Evolutionary conservation across 78 protist genomes (phyloP).

Genomic region (Tieghemostelium lacteum): DNA sequence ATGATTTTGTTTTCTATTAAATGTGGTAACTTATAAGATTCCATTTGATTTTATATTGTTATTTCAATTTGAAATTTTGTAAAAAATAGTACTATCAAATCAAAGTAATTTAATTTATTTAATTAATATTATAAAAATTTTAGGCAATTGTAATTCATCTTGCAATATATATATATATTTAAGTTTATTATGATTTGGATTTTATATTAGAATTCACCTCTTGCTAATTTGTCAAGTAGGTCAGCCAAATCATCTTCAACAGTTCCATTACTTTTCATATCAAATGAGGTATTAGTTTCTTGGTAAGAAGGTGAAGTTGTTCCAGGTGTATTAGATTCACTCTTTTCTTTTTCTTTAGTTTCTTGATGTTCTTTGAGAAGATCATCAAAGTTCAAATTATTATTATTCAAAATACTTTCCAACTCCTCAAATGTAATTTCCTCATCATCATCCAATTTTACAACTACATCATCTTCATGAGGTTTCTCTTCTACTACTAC

Average conservation of each 20-base stretch:
- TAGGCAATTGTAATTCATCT: background rate
- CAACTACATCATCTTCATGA: background rate
- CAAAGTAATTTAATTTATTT: no score
- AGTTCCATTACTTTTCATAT: background rate
- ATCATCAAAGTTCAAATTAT: conserved; percentile 54
- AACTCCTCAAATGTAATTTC: conserved; percentile 54
- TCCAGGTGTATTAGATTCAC: conserved; percentile 6
- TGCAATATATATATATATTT: no score
- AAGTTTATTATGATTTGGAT: no score
- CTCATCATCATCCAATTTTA: background rate
- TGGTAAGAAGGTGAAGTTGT: background rate
- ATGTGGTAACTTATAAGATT: no score
- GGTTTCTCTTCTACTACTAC: background rate
- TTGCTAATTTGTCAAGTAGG: conserved; percentile 14
- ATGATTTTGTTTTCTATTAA: no score
- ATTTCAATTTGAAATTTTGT: no score
- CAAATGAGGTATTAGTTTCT: background rate
- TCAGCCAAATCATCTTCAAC: conserved; percentile 18
- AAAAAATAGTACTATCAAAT: no score
- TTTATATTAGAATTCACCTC: conserved; percentile 59
- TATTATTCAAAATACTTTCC: conserved; percentile 41
- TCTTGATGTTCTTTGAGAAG: conserved; percentile 12
- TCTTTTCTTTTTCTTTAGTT: conserved; percentile 3
- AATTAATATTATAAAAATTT: background rate
- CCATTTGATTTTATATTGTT: no score